Percentiles rank a stretch among this genome's conserved stretches.
phyloP scores from a whole-genome alignment of 2,329 filamentous ascomycete species.

The Sarocladium kiliense region DNA sequence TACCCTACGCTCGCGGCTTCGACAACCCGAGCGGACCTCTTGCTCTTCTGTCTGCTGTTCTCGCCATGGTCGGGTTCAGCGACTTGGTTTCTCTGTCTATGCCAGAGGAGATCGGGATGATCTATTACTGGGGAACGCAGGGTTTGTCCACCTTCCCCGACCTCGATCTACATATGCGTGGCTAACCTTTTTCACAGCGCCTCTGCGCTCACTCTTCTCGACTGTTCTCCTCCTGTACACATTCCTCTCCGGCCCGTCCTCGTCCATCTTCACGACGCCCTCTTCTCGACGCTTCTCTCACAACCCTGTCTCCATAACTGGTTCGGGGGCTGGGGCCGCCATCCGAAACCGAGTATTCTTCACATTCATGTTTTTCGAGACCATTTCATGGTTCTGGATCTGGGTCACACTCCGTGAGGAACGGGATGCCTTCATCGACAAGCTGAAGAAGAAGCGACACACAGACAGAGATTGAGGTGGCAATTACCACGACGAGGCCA shows the following conservation, averaged over 20 bases:
- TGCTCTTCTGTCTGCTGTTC: constrained; percentile 66
- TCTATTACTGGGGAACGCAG: constrained; percentile 63
- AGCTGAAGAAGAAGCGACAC: constrained; percentile 26
- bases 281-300: constrained; percentile 28
- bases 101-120: constrained; percentile 59
- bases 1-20: constrained; percentile 65
- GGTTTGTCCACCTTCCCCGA: constrained; percentile 43
- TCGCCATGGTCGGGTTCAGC: constrained; percentile 54
- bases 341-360: constrained; percentile 84
- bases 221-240: constrained; percentile 59
- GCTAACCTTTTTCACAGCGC: constrained; percentile 36
- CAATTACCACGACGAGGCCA: no score
- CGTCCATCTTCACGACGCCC: constrained; percentile 37
- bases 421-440: constrained; percentile 33
- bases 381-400: constrained; percentile 83
- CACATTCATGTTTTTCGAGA: constrained; percentile 78
- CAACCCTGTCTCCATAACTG: constrained; percentile 32
- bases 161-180: background rate
- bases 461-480: background rate
- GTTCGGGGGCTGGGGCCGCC: constrained; percentile 50
- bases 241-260: constrained; percentile 53
- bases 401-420: constrained; percentile 68
- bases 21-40: constrained; percentile 64
- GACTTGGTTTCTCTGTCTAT: constrained; percentile 63
- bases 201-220: constrained; percentile 60